Percentiles rank a stretch among this genome's conserved stretches.
Evolutionary conservation across 768 basidiomycete genomes (phyloP).

Genomic region (Thelephora aurantiotincta): DNA sequence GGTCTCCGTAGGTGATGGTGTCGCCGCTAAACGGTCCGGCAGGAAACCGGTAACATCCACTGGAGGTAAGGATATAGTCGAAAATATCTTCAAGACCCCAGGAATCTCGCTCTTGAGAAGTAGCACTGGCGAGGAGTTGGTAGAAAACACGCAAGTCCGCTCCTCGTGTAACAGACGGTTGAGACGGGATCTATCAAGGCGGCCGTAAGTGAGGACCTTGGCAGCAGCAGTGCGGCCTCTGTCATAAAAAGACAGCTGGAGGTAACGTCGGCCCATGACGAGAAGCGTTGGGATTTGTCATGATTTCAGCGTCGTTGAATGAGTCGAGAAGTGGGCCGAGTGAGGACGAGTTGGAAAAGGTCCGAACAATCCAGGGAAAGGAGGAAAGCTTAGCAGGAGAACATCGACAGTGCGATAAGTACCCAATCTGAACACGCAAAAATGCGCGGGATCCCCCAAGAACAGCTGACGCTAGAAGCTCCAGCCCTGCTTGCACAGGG

Average conservation of each 20-base stretch:
- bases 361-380: too few species aligned
- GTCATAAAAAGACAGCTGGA: conserved; percentile 78
- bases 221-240: conserved; percentile 65
- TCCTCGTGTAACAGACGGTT: conserved; percentile 67
- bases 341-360: too few species aligned
- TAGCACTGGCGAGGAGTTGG: conserved; percentile 79
- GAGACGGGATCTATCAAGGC: conserved; percentile 85
- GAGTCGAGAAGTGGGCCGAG: conserved; percentile 69
- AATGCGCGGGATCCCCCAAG: too few species aligned
- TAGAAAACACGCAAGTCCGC: conserved; percentile 87
- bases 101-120: conserved; percentile 62
- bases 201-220: conserved; percentile 66
- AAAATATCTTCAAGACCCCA: conserved; percentile 70
- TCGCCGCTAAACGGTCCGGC: conserved; percentile 83
- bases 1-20: conserved; percentile 66
- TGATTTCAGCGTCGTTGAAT: conserved; percentile 85
- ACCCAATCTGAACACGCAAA: too few species aligned
- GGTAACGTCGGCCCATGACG: conserved; percentile 65
- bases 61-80: conserved; percentile 73
- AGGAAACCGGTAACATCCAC: conserved; percentile 83
- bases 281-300: conserved; percentile 76
- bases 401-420: too few species aligned
- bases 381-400: too few species aligned
- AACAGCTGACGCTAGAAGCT: too few species aligned
- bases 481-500: too few species aligned